Conservation (phyloP, 345 rosid genomes). For the Eucalyptus rudis region DNA sequence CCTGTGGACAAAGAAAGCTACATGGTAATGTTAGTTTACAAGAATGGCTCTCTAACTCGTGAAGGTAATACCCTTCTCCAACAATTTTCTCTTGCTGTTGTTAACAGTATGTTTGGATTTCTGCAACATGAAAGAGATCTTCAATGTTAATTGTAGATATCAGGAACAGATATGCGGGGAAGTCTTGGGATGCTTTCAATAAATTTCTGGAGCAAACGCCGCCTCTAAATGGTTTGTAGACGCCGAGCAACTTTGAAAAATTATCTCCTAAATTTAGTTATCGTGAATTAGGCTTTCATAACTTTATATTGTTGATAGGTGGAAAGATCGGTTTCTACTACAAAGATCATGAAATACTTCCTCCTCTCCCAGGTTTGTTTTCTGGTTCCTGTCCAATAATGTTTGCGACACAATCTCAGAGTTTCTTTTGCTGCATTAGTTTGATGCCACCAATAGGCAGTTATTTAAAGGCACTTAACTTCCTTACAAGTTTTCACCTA, state of each 20-base stretch:
- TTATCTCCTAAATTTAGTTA: background rate
- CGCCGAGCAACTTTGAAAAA: background rate
- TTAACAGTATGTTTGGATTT: background rate
- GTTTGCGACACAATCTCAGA: background rate
- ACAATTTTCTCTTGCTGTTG: background rate
- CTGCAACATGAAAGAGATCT: background rate
- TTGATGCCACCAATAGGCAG: background rate
- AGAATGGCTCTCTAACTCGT: conserved; percentile 84
- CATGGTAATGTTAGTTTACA: conserved; percentile 86
- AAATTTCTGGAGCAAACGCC: conserved; percentile 58
- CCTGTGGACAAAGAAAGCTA: conserved; percentile 87
- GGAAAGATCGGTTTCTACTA: conserved; percentile 95
- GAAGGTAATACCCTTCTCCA: conserved; percentile 40
- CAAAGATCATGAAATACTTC: conserved; percentile 94
- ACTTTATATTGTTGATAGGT: conserved; percentile 21
- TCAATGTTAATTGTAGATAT: conserved; percentile 24
- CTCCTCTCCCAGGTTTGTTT: conserved; percentile 83
- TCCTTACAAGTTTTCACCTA: background rate
- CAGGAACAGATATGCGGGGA: conserved; percentile 49
- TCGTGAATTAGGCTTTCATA: background rate
- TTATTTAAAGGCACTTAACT: background rate
- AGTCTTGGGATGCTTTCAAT: conserved; percentile 79
- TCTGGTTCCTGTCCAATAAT: background rate
- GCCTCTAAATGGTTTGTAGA: conserved; percentile 56
- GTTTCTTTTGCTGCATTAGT: background rate